Base-by-base conservation (phyloP, 345 rosid species). In the Linum lewisii region DNA sequence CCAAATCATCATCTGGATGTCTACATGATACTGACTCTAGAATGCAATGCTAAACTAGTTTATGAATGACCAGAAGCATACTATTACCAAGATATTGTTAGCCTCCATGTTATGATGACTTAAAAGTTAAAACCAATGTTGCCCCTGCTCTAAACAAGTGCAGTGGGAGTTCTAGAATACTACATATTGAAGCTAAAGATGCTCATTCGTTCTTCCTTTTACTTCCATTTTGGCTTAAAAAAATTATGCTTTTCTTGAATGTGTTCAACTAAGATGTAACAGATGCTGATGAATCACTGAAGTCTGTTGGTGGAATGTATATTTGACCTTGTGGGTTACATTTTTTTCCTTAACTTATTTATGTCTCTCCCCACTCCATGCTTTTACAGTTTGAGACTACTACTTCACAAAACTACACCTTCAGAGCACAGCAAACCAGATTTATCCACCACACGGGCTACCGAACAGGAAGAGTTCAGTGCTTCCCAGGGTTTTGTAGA, bases 351-450 rank as follows among this genome's bases (percentile, higher is more conserved):
- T 38, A 15, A 38, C 47, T 11, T 42, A 14, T 7, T 9, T 0
- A 42, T 42, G 47, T 11, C 47, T 1, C 1, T 42, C 13, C 47
- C 14, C 47, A 10, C 47, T 42, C 47, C 34, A 5, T 3, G 4
- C 65, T 54, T 57, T 73, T 67, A 45, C 91, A 93, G 97, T 74
- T 77, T 89, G 79, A 82, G 99, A 78, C 77, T 89, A 63, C 87
- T 87, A 45, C 94, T 89, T 69, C 95, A 89, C 53, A 70, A 75
- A 63, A 60, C 71, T 54, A 63, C 69, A 26, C 62, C 78, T 58
- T 69, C 80, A 72, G 94, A 81, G 67, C 73, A 65, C 78, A 71
- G 68, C 66, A 83, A 82, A 72, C 65, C 71, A 54, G 60, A 76
- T 34, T 53, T 61, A 44, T 80, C 74, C 62, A 69, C 74, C 62